Evolutionary conservation across 2,329 filamentous ascomycete genomes (phyloP).

Genomic region (Fusarium hainanense): DNA sequence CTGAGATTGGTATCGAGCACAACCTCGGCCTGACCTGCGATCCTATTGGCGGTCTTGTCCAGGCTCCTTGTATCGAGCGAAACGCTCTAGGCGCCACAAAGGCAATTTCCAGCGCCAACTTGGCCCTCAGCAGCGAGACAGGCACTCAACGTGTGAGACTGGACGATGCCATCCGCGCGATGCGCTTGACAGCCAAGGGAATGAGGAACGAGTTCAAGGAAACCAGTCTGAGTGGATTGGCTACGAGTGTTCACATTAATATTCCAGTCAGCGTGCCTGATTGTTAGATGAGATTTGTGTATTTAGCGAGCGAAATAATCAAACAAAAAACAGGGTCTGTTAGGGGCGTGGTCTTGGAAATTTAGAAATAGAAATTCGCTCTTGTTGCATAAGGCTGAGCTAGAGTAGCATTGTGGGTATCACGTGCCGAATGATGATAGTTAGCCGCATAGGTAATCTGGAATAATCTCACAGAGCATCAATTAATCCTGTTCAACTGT

Average conservation of each 20-base stretch:
- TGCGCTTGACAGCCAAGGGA: slow-evolving; percentile 62
- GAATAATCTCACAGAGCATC: background rate
- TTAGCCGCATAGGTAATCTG: background rate
- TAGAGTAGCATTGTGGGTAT: slow-evolving; percentile 14
- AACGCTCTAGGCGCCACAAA: slow-evolving; percentile 64
- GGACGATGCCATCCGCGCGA: slow-evolving; percentile 62
- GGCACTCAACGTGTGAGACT: slow-evolving; percentile 61
- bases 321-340: slow-evolving; percentile 16
- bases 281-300: slow-evolving; percentile 49
- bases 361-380: slow-evolving; percentile 14
- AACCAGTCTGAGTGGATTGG: slow-evolving; percentile 61
- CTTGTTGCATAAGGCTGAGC: slow-evolving; percentile 1
- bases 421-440: slow-evolving; percentile 15
- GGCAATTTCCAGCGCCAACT: slow-evolving; percentile 62
- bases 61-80: slow-evolving; percentile 63
- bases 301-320: slow-evolving; percentile 8
- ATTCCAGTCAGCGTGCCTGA: slow-evolving; percentile 65
- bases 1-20: slow-evolving; percentile 65
- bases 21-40: slow-evolving; percentile 63
- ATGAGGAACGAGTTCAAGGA: slow-evolving; percentile 67
- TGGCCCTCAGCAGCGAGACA: slow-evolving; percentile 58
- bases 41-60: slow-evolving; percentile 62
- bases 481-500: background rate
- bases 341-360: background rate
- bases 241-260: slow-evolving; percentile 62